These are phyloP conservation scores for Suillus hirtellus DNA, from an alignment of 768 basidiomycete species.

Conservation along the genomic window DNA sequence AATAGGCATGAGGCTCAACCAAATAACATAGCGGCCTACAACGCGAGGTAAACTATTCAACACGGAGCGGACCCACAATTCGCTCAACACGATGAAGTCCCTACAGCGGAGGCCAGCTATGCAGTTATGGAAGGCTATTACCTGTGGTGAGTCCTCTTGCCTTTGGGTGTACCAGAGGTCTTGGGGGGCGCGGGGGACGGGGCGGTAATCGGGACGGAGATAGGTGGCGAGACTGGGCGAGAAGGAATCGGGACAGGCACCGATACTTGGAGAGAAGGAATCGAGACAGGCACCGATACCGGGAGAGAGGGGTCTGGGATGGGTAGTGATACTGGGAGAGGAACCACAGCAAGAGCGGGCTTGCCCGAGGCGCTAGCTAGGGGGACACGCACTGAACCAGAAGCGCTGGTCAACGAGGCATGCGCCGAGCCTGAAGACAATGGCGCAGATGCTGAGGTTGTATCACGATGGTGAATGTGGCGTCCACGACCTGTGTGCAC, in stretches of 20 bases:
- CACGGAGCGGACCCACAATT: constrained; percentile 1
- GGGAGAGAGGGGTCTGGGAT: not conserved
- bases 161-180: not conserved
- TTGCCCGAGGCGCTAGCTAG: not conserved
- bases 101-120: constrained; percentile 6
- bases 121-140: not conserved
- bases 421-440: not conserved
- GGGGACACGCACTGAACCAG: not conserved
- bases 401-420: not conserved
- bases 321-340: not conserved
- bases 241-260: not conserved
- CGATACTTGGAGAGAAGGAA: not conserved
- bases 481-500: not conserved
- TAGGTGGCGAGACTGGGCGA: not conserved
- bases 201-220: not conserved
- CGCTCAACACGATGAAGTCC: not conserved
- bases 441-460: not conserved
- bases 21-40: constrained; percentile 1
- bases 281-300: not conserved
- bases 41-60: constrained; percentile 8
- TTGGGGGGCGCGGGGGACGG: not conserved
- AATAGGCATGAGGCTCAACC: not conserved
- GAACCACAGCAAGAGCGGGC: constrained; percentile 1
- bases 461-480: not conserved
- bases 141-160: not conserved